Evolutionary conservation across 1,139 yeast genomes (phyloP).

Genomic region (Debaryomycetaceae sp.): DNA sequence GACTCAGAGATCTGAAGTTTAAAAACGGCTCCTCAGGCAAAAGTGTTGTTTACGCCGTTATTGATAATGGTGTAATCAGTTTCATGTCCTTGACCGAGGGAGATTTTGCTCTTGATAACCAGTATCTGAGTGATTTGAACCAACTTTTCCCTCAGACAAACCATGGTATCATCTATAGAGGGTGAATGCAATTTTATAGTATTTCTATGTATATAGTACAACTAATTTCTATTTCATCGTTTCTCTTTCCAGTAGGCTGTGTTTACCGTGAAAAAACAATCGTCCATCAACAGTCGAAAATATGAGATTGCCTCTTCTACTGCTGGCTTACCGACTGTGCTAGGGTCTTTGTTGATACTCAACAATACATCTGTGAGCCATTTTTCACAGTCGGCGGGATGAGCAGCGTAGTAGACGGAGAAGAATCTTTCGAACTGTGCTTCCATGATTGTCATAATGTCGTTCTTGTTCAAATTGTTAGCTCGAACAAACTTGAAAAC

Average conservation of each 20-base stretch:
- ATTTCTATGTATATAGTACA: slow-evolving; percentile 1
- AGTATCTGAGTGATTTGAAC: slow-evolving; percentile 9
- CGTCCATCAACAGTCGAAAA: slow-evolving; percentile 3
- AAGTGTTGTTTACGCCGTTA: slow-evolving; percentile 57
- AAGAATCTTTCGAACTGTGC: slow-evolving; percentile 12
- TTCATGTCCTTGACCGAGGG: slow-evolving; percentile 60
- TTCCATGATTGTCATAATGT: slow-evolving; percentile 5
- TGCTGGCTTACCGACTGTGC: slow-evolving; percentile 1
- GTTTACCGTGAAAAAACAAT: slow-evolving; percentile 1
- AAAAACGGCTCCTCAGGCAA: slow-evolving; percentile 44
- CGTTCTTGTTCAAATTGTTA: slow-evolving; percentile 4
- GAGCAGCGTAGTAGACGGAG: slow-evolving; percentile 8
- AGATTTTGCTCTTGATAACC: slow-evolving; percentile 48
- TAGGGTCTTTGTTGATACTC: slow-evolving; percentile 4
- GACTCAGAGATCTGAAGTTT: slow-evolving; percentile 23
- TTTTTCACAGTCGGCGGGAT: slow-evolving; percentile 5
- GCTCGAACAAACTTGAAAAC: neutral
- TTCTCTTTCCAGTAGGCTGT: slow-evolving; percentile 2
- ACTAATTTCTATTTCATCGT: neutral
- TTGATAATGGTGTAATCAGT: slow-evolving; percentile 71
- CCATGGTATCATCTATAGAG: slow-evolving; percentile 17
- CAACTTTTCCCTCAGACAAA: slow-evolving; percentile 10
- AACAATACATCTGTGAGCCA: slow-evolving; percentile 10
- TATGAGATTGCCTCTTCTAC: slow-evolving; percentile 2
- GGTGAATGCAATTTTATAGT: neutral